Conservation (phyloP, 2,329 filamentous ascomycete genomes). For the Penicillium sclerotiorum region DNA sequence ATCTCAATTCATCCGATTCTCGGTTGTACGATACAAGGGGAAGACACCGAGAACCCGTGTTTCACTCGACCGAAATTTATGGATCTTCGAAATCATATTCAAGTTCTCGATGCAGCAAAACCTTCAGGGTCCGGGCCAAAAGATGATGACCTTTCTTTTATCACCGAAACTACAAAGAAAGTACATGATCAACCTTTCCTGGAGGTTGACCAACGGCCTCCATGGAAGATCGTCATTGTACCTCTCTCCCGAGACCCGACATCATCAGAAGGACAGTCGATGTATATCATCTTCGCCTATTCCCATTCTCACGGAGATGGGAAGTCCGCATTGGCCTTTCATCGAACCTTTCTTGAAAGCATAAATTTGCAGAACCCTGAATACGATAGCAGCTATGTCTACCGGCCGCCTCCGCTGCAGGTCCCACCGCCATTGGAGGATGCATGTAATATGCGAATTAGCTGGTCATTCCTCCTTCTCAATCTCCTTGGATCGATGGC, state of each 20-base stretch:
- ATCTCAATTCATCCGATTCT: conserved; percentile 2
- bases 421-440: neutral
- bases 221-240: conserved; percentile 1
- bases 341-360: neutral
- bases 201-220: neutral
- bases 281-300: conserved; percentile 5
- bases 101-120: neutral
- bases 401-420: neutral
- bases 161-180: neutral
- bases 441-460: conserved; percentile 1
- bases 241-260: neutral
- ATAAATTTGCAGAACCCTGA: neutral
- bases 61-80: neutral
- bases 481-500: neutral
- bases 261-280: neutral
- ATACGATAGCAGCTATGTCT: neutral
- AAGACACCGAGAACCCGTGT: neutral
- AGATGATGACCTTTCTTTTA: neutral
- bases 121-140: neutral
- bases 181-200: conserved; percentile 1
- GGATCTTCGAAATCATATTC: neutral
- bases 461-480: neutral
- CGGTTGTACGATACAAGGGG: neutral
- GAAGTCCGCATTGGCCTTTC: conserved; percentile 1
- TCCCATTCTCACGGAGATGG: conserved; percentile 3